A percentile compares a stretch with the other conserved stretches of the same genome.
These are phyloP conservation scores for Candida neerlandica DNA, from an alignment of 1,139 yeast species.

Conservation along the genomic window DNA sequence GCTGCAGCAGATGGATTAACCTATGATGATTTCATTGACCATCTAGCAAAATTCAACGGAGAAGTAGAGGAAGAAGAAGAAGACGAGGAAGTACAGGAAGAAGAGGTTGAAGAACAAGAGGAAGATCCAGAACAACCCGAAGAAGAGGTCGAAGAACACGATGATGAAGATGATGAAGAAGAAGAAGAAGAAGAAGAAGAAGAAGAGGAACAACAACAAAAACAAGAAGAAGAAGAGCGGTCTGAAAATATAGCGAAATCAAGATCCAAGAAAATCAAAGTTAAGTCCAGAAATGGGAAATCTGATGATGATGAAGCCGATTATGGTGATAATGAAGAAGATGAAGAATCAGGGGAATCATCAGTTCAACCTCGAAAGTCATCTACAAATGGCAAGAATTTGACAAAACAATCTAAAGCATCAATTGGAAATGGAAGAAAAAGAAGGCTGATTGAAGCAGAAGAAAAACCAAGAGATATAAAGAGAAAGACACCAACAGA, in stretches of 20 bases:
- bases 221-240: conserved; percentile 21
- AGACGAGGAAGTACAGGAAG: conserved; percentile 28
- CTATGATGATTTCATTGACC: conserved; percentile 43
- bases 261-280: conserved; percentile 13
- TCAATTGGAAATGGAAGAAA: conserved; percentile 7
- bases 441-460: conserved; percentile 12
- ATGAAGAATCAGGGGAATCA: no score
- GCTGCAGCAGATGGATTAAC: conserved; percentile 40
- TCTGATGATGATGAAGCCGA: conserved; percentile 17
- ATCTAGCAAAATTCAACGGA: conserved; percentile 26
- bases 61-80: conserved; percentile 34
- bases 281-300: conserved; percentile 14
- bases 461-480: conserved; percentile 5
- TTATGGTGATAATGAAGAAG: conserved; percentile 8
- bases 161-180: conserved; percentile 11
- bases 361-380: conserved; percentile 4
- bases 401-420: background rate
- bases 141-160: conserved; percentile 1
- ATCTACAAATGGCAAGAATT: conserved; percentile 9
- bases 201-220: conserved; percentile 15
- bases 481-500: background rate
- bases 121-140: conserved; percentile 3
- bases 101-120: conserved; percentile 6
- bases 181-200: conserved; percentile 21
- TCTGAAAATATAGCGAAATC: conserved; percentile 14